Evolutionary conservation across 2,329 filamentous ascomycete genomes (phyloP).

Genomic region (Ascochyta rabiei): DNA sequence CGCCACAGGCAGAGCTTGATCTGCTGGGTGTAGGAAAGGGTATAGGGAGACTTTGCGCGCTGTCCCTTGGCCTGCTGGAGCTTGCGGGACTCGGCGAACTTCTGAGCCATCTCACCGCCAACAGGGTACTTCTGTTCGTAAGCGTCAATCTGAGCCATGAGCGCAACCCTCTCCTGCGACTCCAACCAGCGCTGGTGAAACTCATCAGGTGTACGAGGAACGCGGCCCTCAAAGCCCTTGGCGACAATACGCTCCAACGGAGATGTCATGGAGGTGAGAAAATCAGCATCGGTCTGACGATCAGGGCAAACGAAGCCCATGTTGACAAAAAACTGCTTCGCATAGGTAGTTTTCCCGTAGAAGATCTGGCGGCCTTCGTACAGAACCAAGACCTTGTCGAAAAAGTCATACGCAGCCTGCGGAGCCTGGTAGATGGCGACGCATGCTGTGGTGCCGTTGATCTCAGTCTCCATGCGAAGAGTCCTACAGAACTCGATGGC

Average conservation of each 20-base stretch:
- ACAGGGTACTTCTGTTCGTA: slow-evolving; percentile 55
- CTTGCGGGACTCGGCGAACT: slow-evolving; percentile 54
- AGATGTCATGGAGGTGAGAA: slow-evolving; percentile 74
- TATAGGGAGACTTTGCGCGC: slow-evolving; percentile 78
- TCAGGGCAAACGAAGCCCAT: slow-evolving; percentile 75
- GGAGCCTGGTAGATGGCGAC: slow-evolving; percentile 78
- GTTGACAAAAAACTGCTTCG: slow-evolving; percentile 71
- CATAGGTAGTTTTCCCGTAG: slow-evolving; percentile 68
- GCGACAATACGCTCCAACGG: slow-evolving; percentile 54
- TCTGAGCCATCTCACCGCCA: slow-evolving; percentile 52
- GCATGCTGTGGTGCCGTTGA: slow-evolving; percentile 68
- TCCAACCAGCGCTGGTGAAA: slow-evolving; percentile 61
- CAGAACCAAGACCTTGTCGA: slow-evolving; percentile 72
- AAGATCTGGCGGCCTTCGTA: slow-evolving; percentile 74
- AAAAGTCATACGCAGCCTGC: slow-evolving; percentile 71
- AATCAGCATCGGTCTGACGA: slow-evolving; percentile 76
- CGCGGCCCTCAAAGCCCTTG: slow-evolving; percentile 52
- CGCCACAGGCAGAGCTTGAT: slow-evolving; percentile 79
- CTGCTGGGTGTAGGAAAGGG: slow-evolving; percentile 77
- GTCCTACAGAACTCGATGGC: slow-evolving; percentile 77
- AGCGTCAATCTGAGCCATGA: slow-evolving; percentile 53
- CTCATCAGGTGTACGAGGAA: slow-evolving; percentile 57
- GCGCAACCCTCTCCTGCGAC: slow-evolving; percentile 55
- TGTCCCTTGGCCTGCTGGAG: slow-evolving; percentile 55
- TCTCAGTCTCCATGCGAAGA: slow-evolving; percentile 69